Evolutionary conservation across 2,329 filamentous ascomycete species (phyloP).

Genomic region (Xylariaceae sp.): DNA sequence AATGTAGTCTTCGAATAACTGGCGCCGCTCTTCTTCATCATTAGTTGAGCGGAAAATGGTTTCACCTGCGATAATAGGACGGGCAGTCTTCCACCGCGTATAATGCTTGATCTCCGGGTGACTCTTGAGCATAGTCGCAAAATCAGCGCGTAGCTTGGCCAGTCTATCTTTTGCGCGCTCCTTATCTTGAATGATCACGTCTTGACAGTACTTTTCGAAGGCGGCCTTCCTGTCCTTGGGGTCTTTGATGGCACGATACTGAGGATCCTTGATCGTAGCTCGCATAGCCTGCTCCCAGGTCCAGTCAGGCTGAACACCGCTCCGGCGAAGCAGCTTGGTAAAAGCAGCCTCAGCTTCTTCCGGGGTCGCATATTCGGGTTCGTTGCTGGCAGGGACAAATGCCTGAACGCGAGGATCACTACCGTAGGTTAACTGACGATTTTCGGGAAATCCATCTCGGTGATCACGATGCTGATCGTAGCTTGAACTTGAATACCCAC

Average conservation of each 20-base stretch:
- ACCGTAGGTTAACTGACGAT: constrained; percentile 60
- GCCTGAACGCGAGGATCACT: constrained; percentile 59
- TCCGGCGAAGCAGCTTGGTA: constrained; percentile 82
- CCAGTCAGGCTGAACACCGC: constrained; percentile 88
- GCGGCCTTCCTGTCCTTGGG: constrained; percentile 86
- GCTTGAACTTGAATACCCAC: constrained; percentile 40
- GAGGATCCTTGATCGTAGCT: constrained; percentile 83
- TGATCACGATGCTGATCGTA: constrained; percentile 41
- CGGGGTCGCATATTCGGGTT: constrained; percentile 75
- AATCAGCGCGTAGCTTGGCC: constrained; percentile 89
- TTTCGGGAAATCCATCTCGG: constrained; percentile 51
- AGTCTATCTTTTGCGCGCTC: constrained; percentile 91
- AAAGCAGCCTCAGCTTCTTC: constrained; percentile 95
- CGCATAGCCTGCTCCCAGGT: constrained; percentile 89
- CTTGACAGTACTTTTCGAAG: constrained; percentile 93
- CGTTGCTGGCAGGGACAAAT: constrained; percentile 65
- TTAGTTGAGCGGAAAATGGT: constrained; percentile 92
- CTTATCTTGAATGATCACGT: constrained; percentile 89
- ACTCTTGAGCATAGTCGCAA: constrained; percentile 92
- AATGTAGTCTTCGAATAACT: constrained; percentile 93
- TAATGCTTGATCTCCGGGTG: constrained; percentile 98
- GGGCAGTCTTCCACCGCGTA: constrained; percentile 94
- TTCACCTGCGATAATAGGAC: constrained; percentile 91
- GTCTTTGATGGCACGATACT: constrained; percentile 91
- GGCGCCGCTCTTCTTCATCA: constrained; percentile 82